phyloP scores from a whole-genome alignment of 1,284 basidiomycete species.

The Microbotryomycetes sp. region DNA sequence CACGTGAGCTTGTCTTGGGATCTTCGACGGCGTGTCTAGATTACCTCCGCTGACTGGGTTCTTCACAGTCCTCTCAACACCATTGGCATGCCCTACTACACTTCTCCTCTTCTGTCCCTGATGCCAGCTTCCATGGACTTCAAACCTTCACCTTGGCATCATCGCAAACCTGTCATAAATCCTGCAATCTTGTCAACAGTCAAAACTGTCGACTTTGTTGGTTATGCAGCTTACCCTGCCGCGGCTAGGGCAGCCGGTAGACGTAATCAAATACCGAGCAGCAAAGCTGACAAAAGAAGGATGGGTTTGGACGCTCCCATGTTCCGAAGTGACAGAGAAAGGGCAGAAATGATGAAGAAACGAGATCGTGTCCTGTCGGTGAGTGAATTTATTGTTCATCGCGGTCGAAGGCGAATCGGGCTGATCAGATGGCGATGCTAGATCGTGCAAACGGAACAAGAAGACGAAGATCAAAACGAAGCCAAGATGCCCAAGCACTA shows the following conservation, averaged over 20 bases:
- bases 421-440: not conserved
- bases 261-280: conserved; percentile 63
- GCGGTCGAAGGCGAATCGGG: not conserved
- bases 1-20: conserved; percentile 54
- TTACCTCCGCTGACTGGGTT: conserved; percentile 6
- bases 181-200: conserved; percentile 66
- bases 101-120: conserved; percentile 68
- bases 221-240: conserved; percentile 63
- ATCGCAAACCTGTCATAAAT: conserved; percentile 54
- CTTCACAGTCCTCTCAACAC: conserved; percentile 61
- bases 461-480: conserved; percentile 29
- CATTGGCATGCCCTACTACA: conserved; percentile 86
- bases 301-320: conserved; percentile 49
- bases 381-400: not conserved
- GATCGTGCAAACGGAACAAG: conserved; percentile 35
- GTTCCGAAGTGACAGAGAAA: conserved; percentile 73
- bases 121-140: conserved; percentile 47
- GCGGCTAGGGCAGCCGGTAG: conserved; percentile 76
- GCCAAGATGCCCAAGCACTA: conserved; percentile 70
- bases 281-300: conserved; percentile 45
- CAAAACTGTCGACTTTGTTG: conserved; percentile 75
- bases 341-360: conserved; percentile 24
- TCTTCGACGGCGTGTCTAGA: too few relatives aligned
- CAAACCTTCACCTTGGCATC: conserved; percentile 42
- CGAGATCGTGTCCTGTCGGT: conserved; percentile 21